Percentiles rank a stretch among this genome's conserved stretches.
Evolutionary conservation across 495 filamentous ascomycete genomes (phyloP).

Genomic region (Penicillium turbatum): DNA sequence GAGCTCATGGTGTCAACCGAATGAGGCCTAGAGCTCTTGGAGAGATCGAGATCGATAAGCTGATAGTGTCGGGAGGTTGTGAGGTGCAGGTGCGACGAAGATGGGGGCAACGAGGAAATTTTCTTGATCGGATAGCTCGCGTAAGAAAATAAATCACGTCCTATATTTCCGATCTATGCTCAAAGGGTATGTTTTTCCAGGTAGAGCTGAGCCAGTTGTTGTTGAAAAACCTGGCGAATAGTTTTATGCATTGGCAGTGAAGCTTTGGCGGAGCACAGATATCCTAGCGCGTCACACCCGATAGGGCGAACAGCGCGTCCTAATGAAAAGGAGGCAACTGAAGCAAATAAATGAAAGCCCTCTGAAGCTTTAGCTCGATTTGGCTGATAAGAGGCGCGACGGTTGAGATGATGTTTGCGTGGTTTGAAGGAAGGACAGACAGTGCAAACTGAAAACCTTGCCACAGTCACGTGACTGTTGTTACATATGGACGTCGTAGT

Average conservation of each 20-base stretch:
- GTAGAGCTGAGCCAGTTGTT: slow-evolving; percentile 3
- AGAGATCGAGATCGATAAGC: slow-evolving; percentile 1
- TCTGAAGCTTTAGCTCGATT: neutral
- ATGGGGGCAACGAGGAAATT: neutral
- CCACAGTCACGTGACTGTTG: neutral
- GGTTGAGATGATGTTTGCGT: slow-evolving; percentile 40
- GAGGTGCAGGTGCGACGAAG: neutral
- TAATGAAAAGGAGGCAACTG: neutral
- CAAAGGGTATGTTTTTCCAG: neutral
- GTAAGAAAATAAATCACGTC: neutral
- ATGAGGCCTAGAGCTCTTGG: neutral
- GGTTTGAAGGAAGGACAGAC: slow-evolving; percentile 48
- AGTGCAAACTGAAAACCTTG: slow-evolving; percentile 40
- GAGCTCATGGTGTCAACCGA: slow-evolving; percentile 28
- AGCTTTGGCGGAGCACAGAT: neutral
- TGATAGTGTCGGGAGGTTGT: neutral
- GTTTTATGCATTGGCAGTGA: neutral
- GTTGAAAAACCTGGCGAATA: neutral
- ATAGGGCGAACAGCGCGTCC: slow-evolving; percentile 9
- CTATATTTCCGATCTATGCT: neutral
- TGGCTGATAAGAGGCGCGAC: slow-evolving; percentile 15
- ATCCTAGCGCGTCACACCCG: slow-evolving; percentile 11
- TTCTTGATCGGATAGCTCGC: neutral
- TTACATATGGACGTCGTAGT: neutral
- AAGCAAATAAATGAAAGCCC: neutral